Evolutionary conservation across 306 rosid genomes (phyloP), one percentile per base, ranked within the genome.

Genomic region (Lathyrus tuberosus): DNA sequence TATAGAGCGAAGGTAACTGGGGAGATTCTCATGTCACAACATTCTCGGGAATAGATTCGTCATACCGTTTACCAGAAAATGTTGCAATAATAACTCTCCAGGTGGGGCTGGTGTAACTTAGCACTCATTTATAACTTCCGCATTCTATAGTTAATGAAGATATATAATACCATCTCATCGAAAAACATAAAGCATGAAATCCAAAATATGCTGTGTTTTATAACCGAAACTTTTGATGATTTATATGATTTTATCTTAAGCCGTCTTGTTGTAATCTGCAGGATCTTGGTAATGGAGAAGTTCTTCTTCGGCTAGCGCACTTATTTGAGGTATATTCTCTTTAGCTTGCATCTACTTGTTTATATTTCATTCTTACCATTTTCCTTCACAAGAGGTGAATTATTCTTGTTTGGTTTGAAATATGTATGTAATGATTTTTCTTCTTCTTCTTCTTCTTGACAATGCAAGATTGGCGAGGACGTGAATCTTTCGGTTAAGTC

Each of bases 261-360:
- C 46, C 22, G 3, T 54, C 69, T 78, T 60, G 57, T 61, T 40
- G 70, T 79, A 40, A 62, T 62, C 58, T 81, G 56, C 76, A 91
- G 97, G 97, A 83, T 79, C 79, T 86, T 59, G 88, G 83, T 24
- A 75, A 74, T 62, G 91, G 82, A 52, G 75, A 84, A 72, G 82
- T 91, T 78, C 91, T 91, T 47, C 84, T 91, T 67, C 85, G 97
- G 18, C 52, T 88, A 35, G 97, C 97, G 6, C 96, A 91, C 71
- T 73, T 91, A 67, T 91, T 82, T 2, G 96, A 91, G 88, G 97
- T 91, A 67, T 28, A 69, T 60, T 52, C 40, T 52, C 20, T 63
- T 48, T 15, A 67, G 69, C 24, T 46, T 35, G 65, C 2, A 15
- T 65, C 51, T 48, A 31, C 38, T 41, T 40, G 65, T 52, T 74